Conservation (phyloP, 2,329 filamentous ascomycete genomes). For the Tolypocladium sp. region DNA sequence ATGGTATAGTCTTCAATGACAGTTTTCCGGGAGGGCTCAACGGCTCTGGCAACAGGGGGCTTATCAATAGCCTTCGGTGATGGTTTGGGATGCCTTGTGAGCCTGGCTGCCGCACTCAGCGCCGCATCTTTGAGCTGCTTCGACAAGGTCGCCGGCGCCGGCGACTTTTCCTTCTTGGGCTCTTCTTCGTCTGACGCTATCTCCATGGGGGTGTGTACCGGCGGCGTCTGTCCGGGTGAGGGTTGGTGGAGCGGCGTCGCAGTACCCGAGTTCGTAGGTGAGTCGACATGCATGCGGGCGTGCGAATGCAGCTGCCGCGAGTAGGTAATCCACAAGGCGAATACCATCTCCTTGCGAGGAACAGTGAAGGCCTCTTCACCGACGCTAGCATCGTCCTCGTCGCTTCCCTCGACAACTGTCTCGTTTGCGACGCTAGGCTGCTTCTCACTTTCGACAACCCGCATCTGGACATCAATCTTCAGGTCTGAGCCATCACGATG, state of each 20-base stretch:
- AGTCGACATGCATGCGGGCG: constrained; percentile 47
- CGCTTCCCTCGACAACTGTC: constrained; percentile 53
- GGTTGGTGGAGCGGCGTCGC: constrained; percentile 70
- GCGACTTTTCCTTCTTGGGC: constrained; percentile 28
- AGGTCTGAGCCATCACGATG: constrained; percentile 89
- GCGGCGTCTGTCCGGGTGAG: constrained; percentile 61
- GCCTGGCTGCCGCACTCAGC: constrained; percentile 42
- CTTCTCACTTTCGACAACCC: constrained; percentile 85
- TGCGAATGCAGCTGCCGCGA: constrained; percentile 80
- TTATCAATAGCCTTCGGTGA: constrained; percentile 20
- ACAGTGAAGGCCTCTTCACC: constrained; percentile 35
- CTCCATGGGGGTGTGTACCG: constrained; percentile 46
- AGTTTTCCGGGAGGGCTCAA: constrained; percentile 53
- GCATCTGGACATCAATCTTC: constrained; percentile 92
- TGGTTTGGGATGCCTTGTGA: constrained; percentile 32
- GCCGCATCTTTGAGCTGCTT: constrained; percentile 49
- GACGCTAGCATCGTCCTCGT: constrained; percentile 37
- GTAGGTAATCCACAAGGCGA: constrained; percentile 95
- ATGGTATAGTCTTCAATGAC: constrained; percentile 85
- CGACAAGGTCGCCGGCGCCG: constrained; percentile 39
- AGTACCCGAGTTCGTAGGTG: constrained; percentile 52
- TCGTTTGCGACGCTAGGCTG: constrained; percentile 51
- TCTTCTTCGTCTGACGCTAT: constrained; percentile 44
- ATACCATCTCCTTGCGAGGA: constrained; percentile 67
- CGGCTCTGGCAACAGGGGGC: constrained; percentile 23